Percentiles rank a stretch among this genome's conserved stretches.
These are phyloP conservation scores for Xylaria nigripes DNA, from an alignment of 495 filamentous ascomycete genomes.

Conservation along the genomic window DNA sequence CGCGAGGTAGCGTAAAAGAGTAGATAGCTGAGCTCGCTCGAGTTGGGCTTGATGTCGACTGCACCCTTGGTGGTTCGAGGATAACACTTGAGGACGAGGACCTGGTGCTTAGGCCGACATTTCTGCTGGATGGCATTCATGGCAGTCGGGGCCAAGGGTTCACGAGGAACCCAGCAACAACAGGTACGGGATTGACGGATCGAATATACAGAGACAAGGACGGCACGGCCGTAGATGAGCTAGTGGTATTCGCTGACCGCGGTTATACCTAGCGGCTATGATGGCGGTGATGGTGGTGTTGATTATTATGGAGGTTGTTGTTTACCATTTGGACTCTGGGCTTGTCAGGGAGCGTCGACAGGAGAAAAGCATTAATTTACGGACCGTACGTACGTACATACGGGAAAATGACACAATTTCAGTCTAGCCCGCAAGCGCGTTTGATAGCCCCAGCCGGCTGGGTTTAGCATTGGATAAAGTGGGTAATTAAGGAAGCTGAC, in stretches of 20 bases:
- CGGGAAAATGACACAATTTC: too few species aligned
- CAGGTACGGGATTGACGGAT: neutral
- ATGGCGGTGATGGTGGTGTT: neutral
- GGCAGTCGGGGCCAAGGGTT: slow-evolving; percentile 15
- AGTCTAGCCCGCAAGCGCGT: too few species aligned
- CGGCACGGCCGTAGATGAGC: neutral
- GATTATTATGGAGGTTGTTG: neutral
- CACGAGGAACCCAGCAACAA: slow-evolving; percentile 13
- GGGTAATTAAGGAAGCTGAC: too few species aligned
- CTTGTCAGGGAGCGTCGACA: neutral
- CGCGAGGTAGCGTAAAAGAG: slow-evolving; percentile 92
- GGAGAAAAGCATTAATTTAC: neutral
- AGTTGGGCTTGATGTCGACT: slow-evolving; percentile 83
- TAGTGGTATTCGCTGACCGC: too few species aligned
- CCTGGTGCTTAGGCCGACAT: slow-evolving; percentile 85
- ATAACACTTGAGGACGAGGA: slow-evolving; percentile 88
- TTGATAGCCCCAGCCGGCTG: too few species aligned
- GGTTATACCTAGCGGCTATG: too few species aligned
- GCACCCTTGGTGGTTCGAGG: slow-evolving; percentile 81
- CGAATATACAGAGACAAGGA: neutral
- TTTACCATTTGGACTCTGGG: slow-evolving; percentile 1
- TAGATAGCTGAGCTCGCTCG: slow-evolving; percentile 88
- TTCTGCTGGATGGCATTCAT: slow-evolving; percentile 52
- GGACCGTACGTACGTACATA: too few species aligned
- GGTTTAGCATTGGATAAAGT: too few species aligned